Percentiles rank a stretch among this genome's conserved stretches.
These are phyloP conservation scores for Cryoendolithus antarcticus DNA, from an alignment of 2,329 filamentous ascomycete genomes.

Conservation along the genomic window DNA sequence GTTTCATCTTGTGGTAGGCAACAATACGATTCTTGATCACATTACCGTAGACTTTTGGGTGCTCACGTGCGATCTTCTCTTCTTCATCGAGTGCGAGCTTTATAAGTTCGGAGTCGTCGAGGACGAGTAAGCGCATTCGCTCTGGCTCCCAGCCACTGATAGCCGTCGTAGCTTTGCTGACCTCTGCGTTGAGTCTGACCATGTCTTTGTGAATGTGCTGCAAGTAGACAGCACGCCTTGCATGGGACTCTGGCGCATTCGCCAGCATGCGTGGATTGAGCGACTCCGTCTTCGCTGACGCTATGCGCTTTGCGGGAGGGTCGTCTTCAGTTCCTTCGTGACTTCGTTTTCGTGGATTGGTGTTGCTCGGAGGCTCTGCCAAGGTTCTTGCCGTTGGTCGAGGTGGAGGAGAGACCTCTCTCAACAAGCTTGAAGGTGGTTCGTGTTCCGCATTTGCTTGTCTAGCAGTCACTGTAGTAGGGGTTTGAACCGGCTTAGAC, in stretches of 20 bases:
- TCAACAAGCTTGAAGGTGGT: constrained; percentile 10
- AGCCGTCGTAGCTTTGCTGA: constrained; percentile 39
- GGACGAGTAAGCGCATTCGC: constrained; percentile 29
- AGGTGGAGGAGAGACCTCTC: constrained; percentile 12
- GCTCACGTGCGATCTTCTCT: constrained; percentile 56
- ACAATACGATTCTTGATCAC: constrained; percentile 72
- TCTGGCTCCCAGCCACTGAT: constrained; percentile 25
- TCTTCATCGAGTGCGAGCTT: constrained; percentile 64
- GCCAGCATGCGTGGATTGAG: constrained; percentile 58
- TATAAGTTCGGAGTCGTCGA: constrained; percentile 56
- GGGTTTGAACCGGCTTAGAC: too few relatives aligned
- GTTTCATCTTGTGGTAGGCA: constrained; percentile 60
- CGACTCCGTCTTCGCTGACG: constrained; percentile 11
- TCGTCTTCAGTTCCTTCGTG: too few relatives aligned
- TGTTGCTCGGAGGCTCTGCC: too few relatives aligned
- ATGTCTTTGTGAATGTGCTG: constrained; percentile 55
- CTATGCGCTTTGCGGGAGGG: too few relatives aligned
- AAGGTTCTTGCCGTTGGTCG: too few relatives aligned
- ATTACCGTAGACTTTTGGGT: constrained; percentile 63
- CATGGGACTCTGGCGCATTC: constrained; percentile 30
- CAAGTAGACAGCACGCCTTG: constrained; percentile 29
- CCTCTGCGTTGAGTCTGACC: constrained; percentile 50
- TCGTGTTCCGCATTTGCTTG: not conserved
- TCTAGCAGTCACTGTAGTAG: not conserved
- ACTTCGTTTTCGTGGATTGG: too few relatives aligned